Evolutionary conservation across 345 rosid genomes (phyloP).

Genomic region (Salix viminalis): DNA sequence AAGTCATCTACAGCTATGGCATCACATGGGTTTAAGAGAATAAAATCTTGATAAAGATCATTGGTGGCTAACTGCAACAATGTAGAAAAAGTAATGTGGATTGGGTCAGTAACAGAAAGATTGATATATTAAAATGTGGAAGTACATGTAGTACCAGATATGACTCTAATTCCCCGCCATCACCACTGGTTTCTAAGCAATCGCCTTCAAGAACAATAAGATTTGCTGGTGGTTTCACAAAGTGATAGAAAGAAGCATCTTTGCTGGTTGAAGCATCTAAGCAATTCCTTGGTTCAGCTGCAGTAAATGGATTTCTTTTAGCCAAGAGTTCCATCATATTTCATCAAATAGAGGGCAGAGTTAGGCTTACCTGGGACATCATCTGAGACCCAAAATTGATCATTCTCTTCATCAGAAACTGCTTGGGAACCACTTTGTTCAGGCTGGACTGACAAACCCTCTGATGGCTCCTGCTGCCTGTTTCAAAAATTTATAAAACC

Average conservation of each 20-base stretch:
- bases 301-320: conserved; percentile 14
- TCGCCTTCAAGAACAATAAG: conserved; percentile 94
- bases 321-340: conserved; percentile 1
- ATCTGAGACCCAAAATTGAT: conserved; percentile 69
- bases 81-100: conserved; percentile 13
- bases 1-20: conserved; percentile 53
- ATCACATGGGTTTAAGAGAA: conserved; percentile 80
- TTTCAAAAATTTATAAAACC: conserved; percentile 2
- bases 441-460: conserved; percentile 35
- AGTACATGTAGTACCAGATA: conserved; percentile 65
- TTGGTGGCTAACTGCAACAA: conserved; percentile 73
- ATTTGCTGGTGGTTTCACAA: conserved; percentile 90
- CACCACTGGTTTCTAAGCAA: conserved; percentile 70
- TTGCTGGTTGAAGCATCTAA: conserved; percentile 58
- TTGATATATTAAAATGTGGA: conserved; percentile 11
- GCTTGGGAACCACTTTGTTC: conserved; percentile 36
- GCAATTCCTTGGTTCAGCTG: conserved; percentile 75
- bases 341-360: not conserved
- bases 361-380: conserved; percentile 62
- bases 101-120: conserved; percentile 5
- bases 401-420: conserved; percentile 54
- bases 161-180: conserved; percentile 78
- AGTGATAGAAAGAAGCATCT: conserved; percentile 49
- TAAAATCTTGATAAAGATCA: conserved; percentile 78
- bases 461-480: conserved; percentile 65